A percentile compares a stretch with the other conserved stretches of the same genome.
Conservation (phyloP, 2,329 filamentous ascomycete species). For the Pseudogymnoascus sp. region DNA sequence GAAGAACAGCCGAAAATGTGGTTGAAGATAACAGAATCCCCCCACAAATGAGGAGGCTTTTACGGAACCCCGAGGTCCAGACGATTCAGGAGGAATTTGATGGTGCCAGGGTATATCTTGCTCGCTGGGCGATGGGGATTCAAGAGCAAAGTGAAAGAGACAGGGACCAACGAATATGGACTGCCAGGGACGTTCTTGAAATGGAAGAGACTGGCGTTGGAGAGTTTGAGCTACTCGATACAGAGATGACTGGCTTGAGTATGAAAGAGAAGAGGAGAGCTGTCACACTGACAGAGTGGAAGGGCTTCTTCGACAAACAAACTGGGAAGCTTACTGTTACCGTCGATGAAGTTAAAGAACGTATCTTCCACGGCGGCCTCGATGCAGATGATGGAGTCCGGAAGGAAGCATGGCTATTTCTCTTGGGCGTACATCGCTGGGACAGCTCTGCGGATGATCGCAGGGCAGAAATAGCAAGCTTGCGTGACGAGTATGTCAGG, state of each 20-base stretch:
- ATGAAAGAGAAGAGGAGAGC: conserved; percentile 69
- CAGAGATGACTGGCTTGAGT: conserved; percentile 63
- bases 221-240: conserved; percentile 87
- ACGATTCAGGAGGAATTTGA: conserved; percentile 96
- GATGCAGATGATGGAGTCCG: conserved; percentile 83
- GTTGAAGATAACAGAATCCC: conserved; percentile 87
- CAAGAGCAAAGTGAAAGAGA: conserved; percentile 93
- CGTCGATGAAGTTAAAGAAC: conserved; percentile 86
- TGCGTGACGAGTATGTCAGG: conserved; percentile 87
- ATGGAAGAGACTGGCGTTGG: conserved; percentile 92
- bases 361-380: conserved; percentile 92
- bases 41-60: conserved; percentile 73
- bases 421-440: conserved; percentile 90
- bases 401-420: conserved; percentile 93
- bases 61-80: conserved; percentile 89
- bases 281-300: conserved; percentile 80
- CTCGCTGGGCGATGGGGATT: conserved; percentile 97
- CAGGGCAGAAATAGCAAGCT: conserved; percentile 70
- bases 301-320: conserved; percentile 71
- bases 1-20: conserved; percentile 83
- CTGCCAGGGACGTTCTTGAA: conserved; percentile 82
- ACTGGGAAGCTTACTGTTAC: conserved; percentile 73
- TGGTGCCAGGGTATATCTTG: conserved; percentile 86
- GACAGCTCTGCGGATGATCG: conserved; percentile 81
- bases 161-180: conserved; percentile 80